Base-by-base conservation (phyloP, 140 eudicot genomes). In the Bidens hawaiensis region DNA sequence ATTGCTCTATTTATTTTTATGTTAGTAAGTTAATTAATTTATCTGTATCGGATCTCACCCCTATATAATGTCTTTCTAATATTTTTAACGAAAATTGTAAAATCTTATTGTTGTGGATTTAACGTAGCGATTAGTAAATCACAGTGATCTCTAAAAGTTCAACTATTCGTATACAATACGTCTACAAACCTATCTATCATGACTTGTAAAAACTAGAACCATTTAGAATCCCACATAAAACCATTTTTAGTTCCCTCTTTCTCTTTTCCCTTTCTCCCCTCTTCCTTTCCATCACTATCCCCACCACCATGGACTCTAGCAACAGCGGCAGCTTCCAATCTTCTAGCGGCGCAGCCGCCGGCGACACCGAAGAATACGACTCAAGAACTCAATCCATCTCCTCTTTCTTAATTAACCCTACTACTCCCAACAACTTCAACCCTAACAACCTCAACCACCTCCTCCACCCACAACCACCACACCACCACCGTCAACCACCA, bases 301-400 rank as follows among this genome's bases (percentile, higher is more conserved):
- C 60, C 75, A 31, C 45, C 68, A 46, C 34, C 25, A 82, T 83
- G 90, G 85, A 83, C 42, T 83, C 90, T 13, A 75, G 81, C 50
- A 78, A 75, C 9, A 79, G 85, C 62, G 90, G 85, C 34, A 83
- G 90, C 71, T 53, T 73, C 28, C 89, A 79, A 12, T 83, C 90
- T 4, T 83, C 85, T 23, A 83, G 90, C 27, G 90, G 90, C 24
- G 73, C 51, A 65, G 77, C 50, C 40, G 76, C 19, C 8, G 67
- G 21, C 5, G 61, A 79, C 15, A 75, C 68, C 16, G 74, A 83
- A 69, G 90, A 83, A 64, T 83, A 73, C 36, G 85, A 79, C 57
- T 79, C 85, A 19, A 68, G 78, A 30, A 64, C 73, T 4, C 76
- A 52, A 24, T 64, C 75, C 5, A 77, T 65, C 34, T 79, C 82